A percentile compares a stretch with the other conserved stretches of the same genome.
These are phyloP conservation scores for Trypanosoma vivax DNA, from an alignment of 208 protist species.

Conservation along the genomic window DNA sequence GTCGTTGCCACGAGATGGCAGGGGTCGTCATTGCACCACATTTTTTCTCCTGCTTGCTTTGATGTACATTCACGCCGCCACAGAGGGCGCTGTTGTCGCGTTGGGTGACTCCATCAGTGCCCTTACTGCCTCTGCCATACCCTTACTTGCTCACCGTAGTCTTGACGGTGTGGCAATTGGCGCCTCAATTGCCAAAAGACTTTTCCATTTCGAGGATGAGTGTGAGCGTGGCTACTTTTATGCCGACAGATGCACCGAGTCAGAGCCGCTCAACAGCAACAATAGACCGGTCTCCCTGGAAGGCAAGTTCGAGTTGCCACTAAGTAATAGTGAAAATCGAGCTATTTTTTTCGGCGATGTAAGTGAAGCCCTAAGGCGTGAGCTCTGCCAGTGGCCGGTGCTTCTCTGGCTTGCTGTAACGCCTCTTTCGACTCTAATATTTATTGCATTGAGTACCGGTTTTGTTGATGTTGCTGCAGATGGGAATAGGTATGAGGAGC, in stretches of 20 bases:
- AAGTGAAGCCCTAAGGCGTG: not conserved
- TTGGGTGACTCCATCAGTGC: constrained; percentile 25
- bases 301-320: too few species aligned
- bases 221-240: not conserved
- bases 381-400: not conserved
- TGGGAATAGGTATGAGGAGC: not conserved
- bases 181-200: constrained; percentile 52
- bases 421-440: constrained; percentile 18
- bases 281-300: too few species aligned
- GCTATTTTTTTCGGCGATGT: too few species aligned
- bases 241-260: too few species aligned
- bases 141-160: constrained; percentile 54
- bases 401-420: constrained; percentile 26
- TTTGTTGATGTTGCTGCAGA: not conserved
- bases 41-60: constrained; percentile 30
- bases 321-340: too few species aligned
- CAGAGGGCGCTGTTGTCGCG: constrained; percentile 58
- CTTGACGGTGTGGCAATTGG: constrained; percentile 74
- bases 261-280: too few species aligned
- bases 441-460: not conserved
- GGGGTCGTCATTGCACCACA: not conserved
- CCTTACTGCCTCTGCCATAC: constrained; percentile 32
- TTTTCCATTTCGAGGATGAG: too few species aligned
- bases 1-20: not conserved
- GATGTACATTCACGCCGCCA: constrained; percentile 67